These are phyloP conservation scores for Pseudogymnoascus sp. DNA, from an alignment of 2,329 filamentous ascomycete species.

Conservation along the genomic window DNA sequence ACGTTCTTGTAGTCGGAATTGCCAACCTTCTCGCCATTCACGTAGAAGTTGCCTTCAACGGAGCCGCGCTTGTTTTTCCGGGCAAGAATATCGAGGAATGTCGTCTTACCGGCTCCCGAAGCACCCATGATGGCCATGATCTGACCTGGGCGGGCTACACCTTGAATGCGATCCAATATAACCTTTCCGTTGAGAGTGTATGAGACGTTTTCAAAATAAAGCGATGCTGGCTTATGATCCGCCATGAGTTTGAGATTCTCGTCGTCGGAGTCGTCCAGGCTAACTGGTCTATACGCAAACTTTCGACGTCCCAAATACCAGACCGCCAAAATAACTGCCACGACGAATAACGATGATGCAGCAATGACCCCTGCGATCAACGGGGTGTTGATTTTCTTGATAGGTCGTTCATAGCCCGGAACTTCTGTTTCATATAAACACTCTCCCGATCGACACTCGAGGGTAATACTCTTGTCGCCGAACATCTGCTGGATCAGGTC, in stretches of 20 bases:
- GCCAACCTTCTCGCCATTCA: slow-evolving; percentile 84
- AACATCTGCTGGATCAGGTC: slow-evolving; percentile 81
- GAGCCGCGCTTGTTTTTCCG: slow-evolving; percentile 91
- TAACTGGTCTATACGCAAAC: slow-evolving; percentile 62
- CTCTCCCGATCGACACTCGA: slow-evolving; percentile 78
- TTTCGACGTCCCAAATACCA: slow-evolving; percentile 83
- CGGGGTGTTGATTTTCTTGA: slow-evolving; percentile 95
- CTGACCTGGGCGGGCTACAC: slow-evolving; percentile 89
- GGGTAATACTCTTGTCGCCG: slow-evolving; percentile 79
- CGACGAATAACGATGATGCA: slow-evolving; percentile 74
- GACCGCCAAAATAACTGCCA: slow-evolving; percentile 71
- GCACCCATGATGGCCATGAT: slow-evolving; percentile 97
- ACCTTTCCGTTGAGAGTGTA: slow-evolving; percentile 83
- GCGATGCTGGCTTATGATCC: slow-evolving; percentile 81
- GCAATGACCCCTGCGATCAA: slow-evolving; percentile 92
- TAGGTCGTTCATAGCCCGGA: slow-evolving; percentile 77
- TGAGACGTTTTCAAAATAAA: slow-evolving; percentile 81
- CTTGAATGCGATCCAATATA: slow-evolving; percentile 72
- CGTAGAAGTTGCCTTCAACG: slow-evolving; percentile 72
- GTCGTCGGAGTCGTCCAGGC: slow-evolving; percentile 82
- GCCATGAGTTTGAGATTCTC: slow-evolving; percentile 78
- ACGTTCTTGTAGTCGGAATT: slow-evolving; percentile 84
- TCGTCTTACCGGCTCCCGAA: slow-evolving; percentile 94
- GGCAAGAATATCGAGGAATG: slow-evolving; percentile 90
- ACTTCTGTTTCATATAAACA: slow-evolving; percentile 90